Percentiles rank a stretch among this genome's conserved stretches.
phyloP scores from a whole-genome alignment of 2,329 filamentous ascomycete species.

The Dryadomyces sulphureus region DNA sequence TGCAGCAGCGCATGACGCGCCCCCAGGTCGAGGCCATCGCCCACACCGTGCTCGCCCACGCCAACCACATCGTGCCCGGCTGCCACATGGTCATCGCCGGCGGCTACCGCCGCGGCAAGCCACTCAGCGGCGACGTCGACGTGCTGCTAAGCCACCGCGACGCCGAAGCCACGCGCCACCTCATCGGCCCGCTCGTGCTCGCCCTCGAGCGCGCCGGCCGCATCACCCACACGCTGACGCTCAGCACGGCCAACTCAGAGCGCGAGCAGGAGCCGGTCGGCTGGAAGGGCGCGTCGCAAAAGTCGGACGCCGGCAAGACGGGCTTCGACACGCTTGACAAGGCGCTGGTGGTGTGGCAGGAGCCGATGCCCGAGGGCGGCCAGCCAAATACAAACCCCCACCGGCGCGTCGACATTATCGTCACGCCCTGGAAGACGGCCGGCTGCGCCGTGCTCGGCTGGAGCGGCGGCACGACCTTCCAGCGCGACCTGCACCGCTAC shows the following conservation, averaged over 20 bases:
- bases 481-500: conserved; percentile 71
- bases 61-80: conserved; percentile 42
- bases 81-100: conserved; percentile 54
- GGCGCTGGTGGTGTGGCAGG: conserved; percentile 83
- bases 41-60: conserved; percentile 47
- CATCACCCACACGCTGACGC: conserved; percentile 68
- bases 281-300: conserved; percentile 31
- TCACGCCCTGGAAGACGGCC: conserved; percentile 75
- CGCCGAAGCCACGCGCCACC: conserved; percentile 47
- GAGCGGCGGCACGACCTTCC: conserved; percentile 79
- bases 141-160: conserved; percentile 70
- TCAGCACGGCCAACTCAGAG: conserved; percentile 56
- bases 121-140: conserved; percentile 66
- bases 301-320: conserved; percentile 13
- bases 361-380: conserved; percentile 29
- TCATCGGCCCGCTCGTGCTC: conserved; percentile 58
- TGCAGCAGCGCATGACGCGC: conserved; percentile 56
- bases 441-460: conserved; percentile 83
- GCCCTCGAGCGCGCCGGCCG: conserved; percentile 53
- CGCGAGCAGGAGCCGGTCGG: conserved; percentile 48
- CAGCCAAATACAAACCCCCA: conserved; percentile 55
- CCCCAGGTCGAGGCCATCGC: conserved; percentile 59
- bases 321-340: conserved; percentile 88
- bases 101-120: conserved; percentile 68
- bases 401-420: conserved; percentile 80